Base-by-base conservation (phyloP, 768 basidiomycete species). In the Fibroporia radiculosa region DNA sequence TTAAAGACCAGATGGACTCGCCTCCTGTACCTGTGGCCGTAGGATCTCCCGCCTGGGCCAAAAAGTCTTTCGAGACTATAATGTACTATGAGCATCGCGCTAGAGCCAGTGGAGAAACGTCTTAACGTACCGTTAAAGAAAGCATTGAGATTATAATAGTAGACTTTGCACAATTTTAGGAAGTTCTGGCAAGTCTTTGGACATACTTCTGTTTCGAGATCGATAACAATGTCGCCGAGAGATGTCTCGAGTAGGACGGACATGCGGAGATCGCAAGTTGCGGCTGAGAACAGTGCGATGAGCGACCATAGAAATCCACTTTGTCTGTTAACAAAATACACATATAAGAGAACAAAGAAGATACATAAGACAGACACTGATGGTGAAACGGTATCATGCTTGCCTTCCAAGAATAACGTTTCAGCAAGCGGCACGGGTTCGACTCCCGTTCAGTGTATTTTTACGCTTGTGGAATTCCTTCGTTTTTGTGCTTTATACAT, bases 191-290 rank as follows among this genome's bases (percentile, higher is more conserved):
- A 93, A 42, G 83, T 88, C 64, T 78, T 82, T 1, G 96, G 96
- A 65, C 93, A 97, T 29, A 71, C 70, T 6, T 93, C 90, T 23
- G 88, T 82, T 63, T 97, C 91, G 32, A 99, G 73, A 65, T 98
- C 96, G 57, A 98, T 90, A 48, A 98, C 91, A 45, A 99, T 74
- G 67, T 99, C 96, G 46, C 96, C 96, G 1, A 98, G 69, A 18
- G 93, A 97, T 3, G 96, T 99, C 72, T 98, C 96, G 52, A 98
- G 77, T 47, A 99, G 75, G 31, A 98, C 90, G 47, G 93, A 97
- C 96, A 97, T 96, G 47, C 20, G 23, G 20, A n/a, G n/a, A n/a
- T n/a, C n/a, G n/a, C n/a, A n/a, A n/a, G n/a, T n/a, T n/a, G n/a
- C n/a, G n/a, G n/a, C n/a, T n/a, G n/a, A n/a, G n/a, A n/a, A n/a